Evolutionary conservation across 1,139 yeast species (phyloP).

Genomic region (Yamadazyma epiphylla): DNA sequence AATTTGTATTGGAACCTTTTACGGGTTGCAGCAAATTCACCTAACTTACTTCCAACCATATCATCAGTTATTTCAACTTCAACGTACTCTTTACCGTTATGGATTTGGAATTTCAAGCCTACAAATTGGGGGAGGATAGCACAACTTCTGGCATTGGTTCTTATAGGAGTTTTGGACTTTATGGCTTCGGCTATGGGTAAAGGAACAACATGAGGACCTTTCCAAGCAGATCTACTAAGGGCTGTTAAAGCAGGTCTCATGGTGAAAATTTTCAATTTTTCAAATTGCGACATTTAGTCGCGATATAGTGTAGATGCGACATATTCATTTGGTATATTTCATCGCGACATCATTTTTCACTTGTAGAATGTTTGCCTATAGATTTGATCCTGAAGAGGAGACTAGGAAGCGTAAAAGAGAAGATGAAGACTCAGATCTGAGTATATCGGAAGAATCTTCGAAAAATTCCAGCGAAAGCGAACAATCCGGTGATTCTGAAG

Average conservation of each 20-base stretch:
- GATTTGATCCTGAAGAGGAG: conserved; percentile 52
- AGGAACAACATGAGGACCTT: conserved; percentile 93
- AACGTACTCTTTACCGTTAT: conserved; percentile 92
- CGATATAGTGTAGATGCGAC: conserved; percentile 5
- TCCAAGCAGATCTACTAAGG: conserved; percentile 75
- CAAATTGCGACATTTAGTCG: conserved; percentile 1
- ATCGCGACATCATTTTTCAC: neutral
- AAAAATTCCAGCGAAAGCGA: conserved; percentile 4
- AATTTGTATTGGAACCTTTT: conserved; percentile 82
- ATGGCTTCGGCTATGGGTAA: conserved; percentile 85
- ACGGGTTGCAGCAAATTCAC: conserved; percentile 93
- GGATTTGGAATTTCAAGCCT: conserved; percentile 89
- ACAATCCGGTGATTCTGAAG: too few species aligned
- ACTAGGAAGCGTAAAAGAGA: conserved; percentile 12
- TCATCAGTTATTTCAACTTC: conserved; percentile 85
- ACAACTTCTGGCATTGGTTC: conserved; percentile 93
- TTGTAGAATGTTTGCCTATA: conserved; percentile 53
- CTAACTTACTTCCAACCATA: conserved; percentile 96
- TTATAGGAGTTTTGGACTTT: conserved; percentile 75
- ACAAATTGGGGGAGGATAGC: conserved; percentile 94
- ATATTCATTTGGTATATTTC: conserved; percentile 3
- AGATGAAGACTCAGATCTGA: conserved; percentile 7
- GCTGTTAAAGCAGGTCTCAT: conserved; percentile 60
- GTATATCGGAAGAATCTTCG: conserved; percentile 2
- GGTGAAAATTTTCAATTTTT: conserved; percentile 9